Percentiles rank a stretch among this genome's conserved stretches.
phyloP scores from a whole-genome alignment of 2,329 filamentous ascomycete species.

The Fusarium brachygibbosum region DNA sequence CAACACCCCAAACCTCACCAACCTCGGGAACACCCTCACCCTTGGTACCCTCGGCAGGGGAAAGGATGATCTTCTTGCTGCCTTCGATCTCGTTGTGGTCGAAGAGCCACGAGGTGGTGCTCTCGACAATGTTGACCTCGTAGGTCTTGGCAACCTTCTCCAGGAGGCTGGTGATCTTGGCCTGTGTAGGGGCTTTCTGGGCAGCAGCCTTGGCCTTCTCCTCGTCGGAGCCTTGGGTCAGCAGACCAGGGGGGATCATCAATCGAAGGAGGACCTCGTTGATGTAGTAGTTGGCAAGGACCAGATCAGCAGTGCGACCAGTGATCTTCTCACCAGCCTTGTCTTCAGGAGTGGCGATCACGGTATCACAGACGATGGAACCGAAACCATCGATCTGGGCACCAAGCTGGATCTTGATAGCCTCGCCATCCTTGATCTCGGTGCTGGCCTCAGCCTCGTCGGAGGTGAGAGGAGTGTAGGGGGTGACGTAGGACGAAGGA shows the following conservation, averaged over 20 bases:
- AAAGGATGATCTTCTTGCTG: conserved; percentile 96
- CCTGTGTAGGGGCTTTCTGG: conserved; percentile 85
- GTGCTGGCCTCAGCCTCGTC: conserved; percentile 86
- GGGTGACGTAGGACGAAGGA: conserved; percentile 92
- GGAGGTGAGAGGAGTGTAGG: conserved; percentile 91
- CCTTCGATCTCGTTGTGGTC: conserved; percentile 98
- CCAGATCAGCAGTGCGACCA: conserved; percentile 85
- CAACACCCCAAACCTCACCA: conserved; percentile 97
- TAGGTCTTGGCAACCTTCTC: conserved; percentile 94
- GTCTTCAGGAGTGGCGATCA: conserved; percentile 77
- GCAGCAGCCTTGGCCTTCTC: conserved; percentile 93
- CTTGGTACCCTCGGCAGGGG: conserved; percentile 87
- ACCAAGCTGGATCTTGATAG: conserved; percentile 98
- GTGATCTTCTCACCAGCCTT: conserved; percentile 74
- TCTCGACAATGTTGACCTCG: conserved; percentile 93
- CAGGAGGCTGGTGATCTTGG: conserved; percentile 86
- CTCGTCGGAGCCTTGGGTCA: conserved; percentile 87
- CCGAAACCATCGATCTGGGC: conserved; percentile 98
- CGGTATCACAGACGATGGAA: conserved; percentile 94
- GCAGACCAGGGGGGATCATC: conserved; percentile 89
- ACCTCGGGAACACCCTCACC: conserved; percentile 91
- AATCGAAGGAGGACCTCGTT: conserved; percentile 94
- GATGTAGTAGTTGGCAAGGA: conserved; percentile 92
- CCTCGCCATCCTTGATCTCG: conserved; percentile 85
- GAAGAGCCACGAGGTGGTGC: conserved; percentile 97